Evolutionary conservation across 106 monocot species (phyloP), one percentile per base, ranked within the genome.

Genomic region (Phalaenopsis equestris): DNA sequence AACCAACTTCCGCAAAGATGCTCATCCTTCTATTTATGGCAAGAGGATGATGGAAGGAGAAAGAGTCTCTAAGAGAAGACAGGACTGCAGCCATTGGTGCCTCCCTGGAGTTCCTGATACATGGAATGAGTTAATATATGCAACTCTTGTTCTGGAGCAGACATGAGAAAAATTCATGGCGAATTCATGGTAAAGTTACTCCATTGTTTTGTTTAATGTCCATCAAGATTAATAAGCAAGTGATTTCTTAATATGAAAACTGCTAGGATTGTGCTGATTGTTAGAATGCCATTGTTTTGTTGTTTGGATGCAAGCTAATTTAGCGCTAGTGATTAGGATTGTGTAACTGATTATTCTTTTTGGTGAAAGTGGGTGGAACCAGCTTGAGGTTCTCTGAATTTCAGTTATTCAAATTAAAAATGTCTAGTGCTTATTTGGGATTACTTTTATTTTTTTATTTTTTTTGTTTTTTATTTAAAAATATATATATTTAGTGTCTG

Each of bases 41-140:
- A 86, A 87, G 81, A 82, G 67, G 3, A 42, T 38, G 80, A 72
- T 18, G 5, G 18, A 42, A 30, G 89, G 79, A 4, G 55, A 52
- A 78, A 88, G 80, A 75, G 86, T 87, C 23, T 92, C 94, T 2
- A 82, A 42, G 37, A 89, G 85, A 78, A 79, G 75, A 83, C 92
- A 98, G 85, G 97, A 98, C 75, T 98, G 97, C 87, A 98, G 94
- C 78, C 97, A 98, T 75, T 98, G 94, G 94, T 98, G 97, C 42
- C 89, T 98, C 47, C 94, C 97, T 81, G 97, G 97, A 18, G 85
- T 98, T 24, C 97, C 97, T 15, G 97, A 98, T 86, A 76, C 94
- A n/a, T 98, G 97, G 97, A 98, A 94, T 79, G 94, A 98, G 84
- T 76, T 98, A 70, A 88, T 98, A 41, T 98, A 98, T 77, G 90